Conservation (phyloP, 2,329 filamentous ascomycete genomes). For the Tetracladium maxilliforme region DNA sequence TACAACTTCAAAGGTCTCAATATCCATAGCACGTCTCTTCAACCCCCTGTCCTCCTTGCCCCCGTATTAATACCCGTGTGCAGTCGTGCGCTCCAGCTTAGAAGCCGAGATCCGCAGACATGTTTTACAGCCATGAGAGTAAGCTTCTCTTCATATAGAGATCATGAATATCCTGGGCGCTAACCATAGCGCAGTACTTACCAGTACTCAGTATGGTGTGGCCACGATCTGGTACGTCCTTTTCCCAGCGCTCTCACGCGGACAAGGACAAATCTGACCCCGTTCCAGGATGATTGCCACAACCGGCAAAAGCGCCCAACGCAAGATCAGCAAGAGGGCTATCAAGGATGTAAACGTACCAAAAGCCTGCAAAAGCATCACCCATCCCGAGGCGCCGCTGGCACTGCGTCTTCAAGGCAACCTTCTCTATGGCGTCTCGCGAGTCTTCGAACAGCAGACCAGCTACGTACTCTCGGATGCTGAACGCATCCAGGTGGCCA, state of each 20-base stretch:
- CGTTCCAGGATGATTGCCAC: slow-evolving; percentile 73
- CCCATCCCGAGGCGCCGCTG: slow-evolving; percentile 71
- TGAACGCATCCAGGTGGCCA: slow-evolving; percentile 57
- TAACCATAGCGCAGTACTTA: slow-evolving; percentile 45
- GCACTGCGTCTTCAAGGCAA: slow-evolving; percentile 82
- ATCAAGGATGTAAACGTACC: slow-evolving; percentile 79
- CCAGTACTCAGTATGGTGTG: slow-evolving; percentile 76
- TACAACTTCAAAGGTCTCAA: no score
- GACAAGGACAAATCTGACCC: slow-evolving; percentile 2
- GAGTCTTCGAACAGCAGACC: slow-evolving; percentile 79
- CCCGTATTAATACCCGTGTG: no score
- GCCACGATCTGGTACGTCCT: slow-evolving; percentile 74
- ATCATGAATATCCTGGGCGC: not conserved
- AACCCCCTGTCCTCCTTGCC: no score
- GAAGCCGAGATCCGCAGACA: no score
- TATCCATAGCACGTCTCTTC: no score
- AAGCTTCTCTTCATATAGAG: slow-evolving; percentile 16
- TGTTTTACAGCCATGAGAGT: slow-evolving; percentile 98
- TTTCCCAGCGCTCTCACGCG: not conserved
- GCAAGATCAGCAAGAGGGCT: slow-evolving; percentile 67
- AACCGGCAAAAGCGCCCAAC: slow-evolving; percentile 57
- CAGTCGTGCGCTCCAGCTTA: no score
- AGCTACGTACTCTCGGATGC: slow-evolving; percentile 72
- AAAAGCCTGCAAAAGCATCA: slow-evolving; percentile 80
- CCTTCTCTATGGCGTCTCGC: slow-evolving; percentile 71